Conservation (phyloP, 78 protist genomes). For the Dictyostelium discoideum region dicty_2.7 NC_007089.4:1041501-1042000, state of each 20-base stretch:
- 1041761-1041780: conserved; percentile 39
- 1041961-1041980: conserved; percentile 89
- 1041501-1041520: conserved; percentile 76
- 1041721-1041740: background rate
- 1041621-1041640: conserved; percentile 87
- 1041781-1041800: conserved; percentile 15
- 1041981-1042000: conserved; percentile 82
- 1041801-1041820: background rate
- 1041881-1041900: background rate
- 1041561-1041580: conserved; percentile 28
- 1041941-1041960: conserved; percentile 73
- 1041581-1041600: conserved; percentile 78
- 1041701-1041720: background rate
- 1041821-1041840: conserved; percentile 58
- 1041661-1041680: conserved; percentile 28
- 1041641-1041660: conserved; percentile 64
- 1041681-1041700: background rate
- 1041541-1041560: conserved; percentile 62
- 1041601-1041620: conserved; percentile 80
- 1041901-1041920: background rate
- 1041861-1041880: conserved; percentile 38
- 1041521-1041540: conserved; percentile 56
- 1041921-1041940: conserved; percentile 50
- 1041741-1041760: background rate
- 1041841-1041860: conserved; percentile 12